Percentiles rank a stretch among this genome's conserved stretches.
Conservation (phyloP, 805 yeast genomes). For the Priceomyces castillae region DNA sequence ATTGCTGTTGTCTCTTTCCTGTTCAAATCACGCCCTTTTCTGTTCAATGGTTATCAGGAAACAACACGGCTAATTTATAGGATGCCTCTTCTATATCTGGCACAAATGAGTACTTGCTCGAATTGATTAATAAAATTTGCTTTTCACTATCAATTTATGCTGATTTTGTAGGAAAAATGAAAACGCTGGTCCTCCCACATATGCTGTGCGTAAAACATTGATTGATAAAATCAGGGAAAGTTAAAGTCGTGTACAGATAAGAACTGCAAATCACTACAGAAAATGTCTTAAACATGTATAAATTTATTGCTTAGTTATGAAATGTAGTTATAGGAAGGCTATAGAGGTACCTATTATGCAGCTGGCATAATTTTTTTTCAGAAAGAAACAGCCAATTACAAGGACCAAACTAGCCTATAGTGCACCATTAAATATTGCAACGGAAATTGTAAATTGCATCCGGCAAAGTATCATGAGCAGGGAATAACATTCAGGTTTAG, state of each 20-base stretch:
- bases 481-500: not conserved
- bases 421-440: not conserved
- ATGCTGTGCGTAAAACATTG: not conserved
- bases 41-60: not conserved
- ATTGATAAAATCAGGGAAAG: not conserved
- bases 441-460: not conserved
- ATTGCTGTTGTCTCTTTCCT: slow-evolving; percentile 1
- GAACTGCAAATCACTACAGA: not conserved
- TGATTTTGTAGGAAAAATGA: slow-evolving; percentile 1
- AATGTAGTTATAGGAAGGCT: not conserved
- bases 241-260: not conserved
- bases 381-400: not conserved
- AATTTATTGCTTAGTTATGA: not conserved
- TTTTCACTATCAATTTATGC: not conserved
- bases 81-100: not conserved
- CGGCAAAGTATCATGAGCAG: not conserved
- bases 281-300: not conserved
- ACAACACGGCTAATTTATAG: not conserved
- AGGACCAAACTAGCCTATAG: not conserved
- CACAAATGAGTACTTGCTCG: not conserved
- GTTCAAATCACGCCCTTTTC: not conserved
- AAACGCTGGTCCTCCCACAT: slow-evolving; percentile 1
- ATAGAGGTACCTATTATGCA: not conserved
- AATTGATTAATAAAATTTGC: slow-evolving; percentile 3
- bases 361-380: not conserved